Percentiles rank a stretch among this genome's conserved stretches.
These are phyloP conservation scores for Neonectria punicea DNA, from an alignment of 2,329 filamentous ascomycete species.

Conservation along the genomic window DNA sequence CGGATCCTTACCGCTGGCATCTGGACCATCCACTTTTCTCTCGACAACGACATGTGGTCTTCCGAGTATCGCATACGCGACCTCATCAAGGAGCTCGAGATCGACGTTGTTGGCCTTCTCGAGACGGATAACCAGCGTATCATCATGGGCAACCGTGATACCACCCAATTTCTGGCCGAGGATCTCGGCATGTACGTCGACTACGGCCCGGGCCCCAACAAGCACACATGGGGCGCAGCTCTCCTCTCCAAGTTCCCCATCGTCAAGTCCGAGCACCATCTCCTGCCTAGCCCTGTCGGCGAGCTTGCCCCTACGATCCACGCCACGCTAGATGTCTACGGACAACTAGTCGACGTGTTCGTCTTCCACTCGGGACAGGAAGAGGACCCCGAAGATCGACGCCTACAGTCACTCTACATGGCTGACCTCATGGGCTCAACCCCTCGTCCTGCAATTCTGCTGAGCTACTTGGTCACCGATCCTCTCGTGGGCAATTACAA, in stretches of 20 bases:
- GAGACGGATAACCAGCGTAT: constrained; percentile 95
- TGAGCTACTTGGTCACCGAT: constrained; percentile 92
- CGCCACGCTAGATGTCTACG: constrained; percentile 94
- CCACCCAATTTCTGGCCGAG: constrained; percentile 93
- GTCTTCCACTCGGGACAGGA: constrained; percentile 99
- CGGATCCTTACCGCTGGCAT: constrained; percentile 94
- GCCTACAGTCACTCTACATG: constrained; percentile 87
- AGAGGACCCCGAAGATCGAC: constrained; percentile 91
- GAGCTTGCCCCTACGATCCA: constrained; percentile 96
- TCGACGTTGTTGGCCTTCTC: constrained; percentile 96
- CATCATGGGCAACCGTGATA: constrained; percentile 99
- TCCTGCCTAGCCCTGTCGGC: constrained; percentile 91
- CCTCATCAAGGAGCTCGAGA: constrained; percentile 89
- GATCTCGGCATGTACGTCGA: constrained; percentile 99
- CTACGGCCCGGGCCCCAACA: constrained; percentile 96
- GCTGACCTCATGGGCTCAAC: constrained; percentile 88
- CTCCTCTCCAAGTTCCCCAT: constrained; percentile 98
- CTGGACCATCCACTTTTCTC: constrained; percentile 98
- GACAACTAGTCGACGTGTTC: constrained; percentile 88
- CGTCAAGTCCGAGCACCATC: constrained; percentile 93
- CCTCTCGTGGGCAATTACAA: constrained; percentile 96
- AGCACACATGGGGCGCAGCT: constrained; percentile 96
- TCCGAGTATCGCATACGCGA: constrained; percentile 94
- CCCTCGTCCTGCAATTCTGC: constrained; percentile 81
- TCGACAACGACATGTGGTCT: constrained; percentile 99